phyloP scores from a whole-genome alignment of 2,329 filamentous ascomycete genomes.

The Didymella sp. region DNA sequence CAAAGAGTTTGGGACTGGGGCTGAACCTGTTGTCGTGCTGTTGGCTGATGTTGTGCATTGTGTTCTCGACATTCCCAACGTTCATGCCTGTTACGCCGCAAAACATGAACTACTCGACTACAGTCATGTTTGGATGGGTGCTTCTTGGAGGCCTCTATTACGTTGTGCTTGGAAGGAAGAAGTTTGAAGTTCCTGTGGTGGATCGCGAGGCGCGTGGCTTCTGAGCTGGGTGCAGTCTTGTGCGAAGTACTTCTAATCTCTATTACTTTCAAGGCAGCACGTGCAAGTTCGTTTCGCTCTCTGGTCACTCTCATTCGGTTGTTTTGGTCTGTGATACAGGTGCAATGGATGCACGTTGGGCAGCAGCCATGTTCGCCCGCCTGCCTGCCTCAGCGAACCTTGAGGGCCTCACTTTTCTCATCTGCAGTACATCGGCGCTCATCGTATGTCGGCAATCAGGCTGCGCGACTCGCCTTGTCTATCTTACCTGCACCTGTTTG shows the following conservation, averaged over 20 bases:
- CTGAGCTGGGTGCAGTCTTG: constrained; percentile 1
- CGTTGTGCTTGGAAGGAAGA: constrained; percentile 28
- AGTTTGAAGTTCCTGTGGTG: constrained; percentile 37
- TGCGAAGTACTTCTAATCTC: not conserved
- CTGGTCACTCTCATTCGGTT: too few relatives aligned
- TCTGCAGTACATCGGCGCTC: too few relatives aligned
- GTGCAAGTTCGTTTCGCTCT: too few relatives aligned
- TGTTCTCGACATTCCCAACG: constrained; percentile 57
- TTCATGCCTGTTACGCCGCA: constrained; percentile 51
- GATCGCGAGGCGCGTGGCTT: constrained; percentile 22
- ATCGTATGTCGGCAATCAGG: too few relatives aligned
- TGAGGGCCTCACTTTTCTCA: too few relatives aligned
- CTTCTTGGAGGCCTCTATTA: constrained; percentile 49
- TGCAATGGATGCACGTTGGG: too few relatives aligned
- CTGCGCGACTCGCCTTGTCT: too few relatives aligned
- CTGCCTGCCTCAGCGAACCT: too few relatives aligned
- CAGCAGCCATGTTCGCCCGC: too few relatives aligned
- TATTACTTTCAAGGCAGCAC: not conserved
- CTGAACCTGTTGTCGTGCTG: constrained; percentile 53
- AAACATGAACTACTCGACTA: constrained; percentile 58
- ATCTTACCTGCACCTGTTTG: too few relatives aligned
- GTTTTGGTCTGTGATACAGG: too few relatives aligned
- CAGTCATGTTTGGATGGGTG: constrained; percentile 54
- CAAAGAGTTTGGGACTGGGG: constrained; percentile 40
- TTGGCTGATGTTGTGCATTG: constrained; percentile 55